Conservation (phyloP, 331 rosid species). For the Saraca asoca region DNA sequence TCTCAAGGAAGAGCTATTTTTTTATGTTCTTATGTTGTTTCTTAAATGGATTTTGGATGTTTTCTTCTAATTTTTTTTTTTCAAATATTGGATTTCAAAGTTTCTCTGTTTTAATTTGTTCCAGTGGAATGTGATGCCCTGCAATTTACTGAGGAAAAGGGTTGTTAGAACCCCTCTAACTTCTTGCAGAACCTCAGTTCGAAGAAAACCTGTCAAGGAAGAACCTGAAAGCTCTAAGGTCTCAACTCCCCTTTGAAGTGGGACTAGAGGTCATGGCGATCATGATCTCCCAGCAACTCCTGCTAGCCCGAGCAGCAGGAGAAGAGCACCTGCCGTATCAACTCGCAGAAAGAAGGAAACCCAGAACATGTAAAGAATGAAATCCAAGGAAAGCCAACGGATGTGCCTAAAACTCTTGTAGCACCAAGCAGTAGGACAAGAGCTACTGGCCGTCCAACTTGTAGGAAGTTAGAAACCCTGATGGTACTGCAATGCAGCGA, state of each 20-base stretch:
- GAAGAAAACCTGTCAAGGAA: conserved; percentile 44
- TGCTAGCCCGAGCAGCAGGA: conserved; percentile 28
- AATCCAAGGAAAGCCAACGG: conserved; percentile 15
- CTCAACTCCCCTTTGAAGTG: conserved; percentile 38
- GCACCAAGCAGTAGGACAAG: conserved; percentile 43
- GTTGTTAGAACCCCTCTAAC: conserved; percentile 46
- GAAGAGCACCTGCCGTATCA: conserved; percentile 38
- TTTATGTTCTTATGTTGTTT: too few relatives aligned
- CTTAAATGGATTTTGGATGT: too few relatives aligned
- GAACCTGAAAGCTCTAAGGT: conserved; percentile 42
- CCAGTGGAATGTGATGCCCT: conserved; percentile 31
- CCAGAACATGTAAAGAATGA: conserved; percentile 25
- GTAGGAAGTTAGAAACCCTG: conserved; percentile 32
- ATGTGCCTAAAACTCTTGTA: conserved; percentile 51
- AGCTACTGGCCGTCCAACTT: conserved; percentile 38
- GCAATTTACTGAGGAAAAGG: not conserved
- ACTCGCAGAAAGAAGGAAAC: conserved; percentile 45
- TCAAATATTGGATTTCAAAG: not conserved
- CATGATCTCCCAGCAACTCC: conserved; percentile 43
- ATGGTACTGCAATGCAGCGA: conserved; percentile 39
- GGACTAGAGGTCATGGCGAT: conserved; percentile 42
- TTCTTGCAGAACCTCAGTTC: conserved; percentile 48
- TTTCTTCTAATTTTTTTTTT: too few relatives aligned
- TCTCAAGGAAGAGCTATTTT: too few relatives aligned
- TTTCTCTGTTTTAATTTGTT: not conserved